These are phyloP conservation scores for Chlamydomonas eustigma DNA, from an alignment of 139 green algal genomes.

Conservation along the genomic window DNA sequence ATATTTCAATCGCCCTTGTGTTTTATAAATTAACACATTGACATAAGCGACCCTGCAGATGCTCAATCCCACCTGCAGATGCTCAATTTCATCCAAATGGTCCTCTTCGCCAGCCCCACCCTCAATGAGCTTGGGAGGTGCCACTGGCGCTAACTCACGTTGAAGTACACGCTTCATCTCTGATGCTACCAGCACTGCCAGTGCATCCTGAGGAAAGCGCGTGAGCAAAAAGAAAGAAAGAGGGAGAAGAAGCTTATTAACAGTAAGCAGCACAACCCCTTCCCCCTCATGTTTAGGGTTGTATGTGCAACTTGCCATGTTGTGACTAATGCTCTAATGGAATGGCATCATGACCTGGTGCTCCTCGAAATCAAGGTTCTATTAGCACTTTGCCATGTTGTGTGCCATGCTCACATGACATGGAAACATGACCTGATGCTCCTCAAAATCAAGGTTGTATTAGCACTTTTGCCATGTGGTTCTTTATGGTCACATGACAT, in stretches of 20 bases:
- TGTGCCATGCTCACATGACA: neutral
- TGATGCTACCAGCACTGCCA: conserved; percentile 70
- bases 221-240: neutral
- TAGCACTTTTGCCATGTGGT: neutral
- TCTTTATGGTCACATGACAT: neutral
- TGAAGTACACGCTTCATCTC: conserved; percentile 64
- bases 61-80: conserved; percentile 33
- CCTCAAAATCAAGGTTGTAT: neutral
- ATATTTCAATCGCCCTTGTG: too few relatives aligned
- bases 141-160: conserved; percentile 26
- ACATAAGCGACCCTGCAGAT: too few relatives aligned
- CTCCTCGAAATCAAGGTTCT: neutral
- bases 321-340: neutral
- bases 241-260: neutral
- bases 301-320: neutral
- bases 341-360: neutral
- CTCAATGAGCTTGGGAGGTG: conserved; percentile 14
- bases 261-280: neutral
- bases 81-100: conserved; percentile 33
- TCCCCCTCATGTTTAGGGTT: neutral
- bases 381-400: neutral
- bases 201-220: conserved; percentile 59
- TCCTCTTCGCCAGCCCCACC: conserved; percentile 21
- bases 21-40: too few relatives aligned
- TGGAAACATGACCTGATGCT: neutral